These are phyloP conservation scores for Priceomyces medius DNA, from an alignment of 805 yeast genomes.

Conservation along the genomic window DNA sequence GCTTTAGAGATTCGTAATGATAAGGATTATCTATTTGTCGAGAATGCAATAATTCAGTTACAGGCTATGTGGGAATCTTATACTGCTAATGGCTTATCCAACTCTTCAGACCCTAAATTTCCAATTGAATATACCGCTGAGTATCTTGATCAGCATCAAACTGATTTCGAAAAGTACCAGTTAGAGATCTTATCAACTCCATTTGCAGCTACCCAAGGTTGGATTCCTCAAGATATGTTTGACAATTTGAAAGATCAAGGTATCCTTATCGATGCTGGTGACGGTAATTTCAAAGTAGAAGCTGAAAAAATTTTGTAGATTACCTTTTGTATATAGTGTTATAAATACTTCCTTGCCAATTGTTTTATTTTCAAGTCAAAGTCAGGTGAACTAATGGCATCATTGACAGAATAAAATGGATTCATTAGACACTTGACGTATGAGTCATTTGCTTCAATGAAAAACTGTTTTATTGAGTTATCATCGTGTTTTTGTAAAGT, in stretches of 20 bases:
- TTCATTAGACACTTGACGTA: slow-evolving; percentile 81
- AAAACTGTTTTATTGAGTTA: slow-evolving; percentile 76
- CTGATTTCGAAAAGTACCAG: slow-evolving; percentile 65
- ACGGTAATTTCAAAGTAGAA: slow-evolving; percentile 41
- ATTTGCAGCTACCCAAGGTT: slow-evolving; percentile 87
- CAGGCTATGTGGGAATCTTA: slow-evolving; percentile 69
- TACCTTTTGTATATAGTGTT: slow-evolving; percentile 4
- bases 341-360: slow-evolving; percentile 75
- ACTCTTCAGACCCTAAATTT: slow-evolving; percentile 39
- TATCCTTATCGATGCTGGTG: slow-evolving; percentile 55
- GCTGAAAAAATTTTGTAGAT: slow-evolving; percentile 25
- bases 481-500: slow-evolving; percentile 44
- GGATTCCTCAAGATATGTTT: slow-evolving; percentile 95
- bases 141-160: slow-evolving; percentile 57
- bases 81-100: slow-evolving; percentile 55
- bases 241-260: slow-evolving; percentile 67
- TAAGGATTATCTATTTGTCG: slow-evolving; percentile 61
- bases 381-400: slow-evolving; percentile 66
- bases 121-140: slow-evolving; percentile 64
- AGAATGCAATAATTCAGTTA: slow-evolving; percentile 64
- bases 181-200: slow-evolving; percentile 67
- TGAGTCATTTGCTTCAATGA: slow-evolving; percentile 80
- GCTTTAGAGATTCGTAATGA: slow-evolving; percentile 58
- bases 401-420: slow-evolving; percentile 81
- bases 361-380: slow-evolving; percentile 75